Conservation (phyloP, 2,329 filamentous ascomycete species). For the Capronia coronata region DNA sequence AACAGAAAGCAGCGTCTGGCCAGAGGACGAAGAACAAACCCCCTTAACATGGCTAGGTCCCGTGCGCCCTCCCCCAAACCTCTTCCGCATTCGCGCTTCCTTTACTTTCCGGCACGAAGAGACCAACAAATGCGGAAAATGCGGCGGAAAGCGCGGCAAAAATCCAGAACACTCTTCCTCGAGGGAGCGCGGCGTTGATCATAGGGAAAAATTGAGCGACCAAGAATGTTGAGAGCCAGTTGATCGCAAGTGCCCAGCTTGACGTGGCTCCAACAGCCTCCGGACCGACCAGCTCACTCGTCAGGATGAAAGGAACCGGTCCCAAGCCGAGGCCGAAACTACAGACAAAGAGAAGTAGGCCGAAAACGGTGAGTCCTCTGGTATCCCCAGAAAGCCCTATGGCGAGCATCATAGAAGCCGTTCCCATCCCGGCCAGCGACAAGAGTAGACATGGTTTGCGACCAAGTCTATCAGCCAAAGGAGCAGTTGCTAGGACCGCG, state of each 20-base stretch:
- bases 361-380: constrained; percentile 68
- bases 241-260: constrained; percentile 77
- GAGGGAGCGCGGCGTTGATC: constrained; percentile 65
- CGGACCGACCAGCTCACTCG: constrained; percentile 80
- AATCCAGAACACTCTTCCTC: constrained; percentile 85
- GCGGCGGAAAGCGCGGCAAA: constrained; percentile 68
- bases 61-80: constrained; percentile 65
- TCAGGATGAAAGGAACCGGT: constrained; percentile 88
- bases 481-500: constrained; percentile 72
- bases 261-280: constrained; percentile 89
- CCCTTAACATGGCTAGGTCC: not conserved
- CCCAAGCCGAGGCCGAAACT: constrained; percentile 87
- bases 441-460: constrained; percentile 77
- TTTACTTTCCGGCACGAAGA: constrained; percentile 76
- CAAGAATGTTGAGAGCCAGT: constrained; percentile 83
- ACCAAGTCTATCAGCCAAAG: constrained; percentile 72
- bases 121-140: constrained; percentile 64
- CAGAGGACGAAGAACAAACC: too few species aligned
- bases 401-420: constrained; percentile 68
- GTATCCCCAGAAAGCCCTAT: constrained; percentile 67
- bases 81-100: constrained; percentile 77
- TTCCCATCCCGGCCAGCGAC: constrained; percentile 78
- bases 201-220: constrained; percentile 95
- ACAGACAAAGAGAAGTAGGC: constrained; percentile 76
- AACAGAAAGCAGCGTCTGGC: too few species aligned